Evolutionary conservation across 2,329 filamentous ascomycete genomes (phyloP), one percentile per base, ranked within the genome.

Genomic region (Nectriaceae sp.): DNA sequence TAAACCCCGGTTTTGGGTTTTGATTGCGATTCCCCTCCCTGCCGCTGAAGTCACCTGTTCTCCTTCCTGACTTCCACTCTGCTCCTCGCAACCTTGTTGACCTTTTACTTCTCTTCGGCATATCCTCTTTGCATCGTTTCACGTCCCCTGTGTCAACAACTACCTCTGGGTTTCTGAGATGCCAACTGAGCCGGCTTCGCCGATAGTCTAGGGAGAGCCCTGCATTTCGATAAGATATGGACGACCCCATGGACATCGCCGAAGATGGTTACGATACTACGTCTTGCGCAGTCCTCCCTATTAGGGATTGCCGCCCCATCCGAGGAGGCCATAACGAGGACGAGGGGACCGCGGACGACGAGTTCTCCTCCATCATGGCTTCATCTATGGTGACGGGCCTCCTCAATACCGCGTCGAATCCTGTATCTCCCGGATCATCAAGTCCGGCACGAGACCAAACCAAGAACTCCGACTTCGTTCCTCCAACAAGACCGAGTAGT

Each of bases 371-470:
- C 19, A 63, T 71, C 46, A 68, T 72, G 66, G 60, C 65, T 35
- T 62, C 65, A 29, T 70, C 70, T 44, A 69, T 70, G 65, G 54
- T 70, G 35, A 60, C 65, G 18, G 58, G 63, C 20, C 62, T 70
- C 18, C 62, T 70, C 54, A 70, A 68, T 40, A 70, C 73, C 19
- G 64, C 74, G 4, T 80, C 79, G n/a, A 81, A 77, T 42, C 78
- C 79, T 4, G 78, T 80, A 15, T 78, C 78, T 4, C 77, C 78
- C 1, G 78, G 77, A 21, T 75, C 79, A 13, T 73, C 76, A 5
- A 80, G 76, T 53, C 78, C 77, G 31, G 75, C 75, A 20, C 69
- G 76, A 41, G 72, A 78, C 33, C 77, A 75, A 49, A 63, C 67
- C 47, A 77, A 76, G 48, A 62, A 75, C 29, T 45, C 57, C 22